A percentile compares a stretch with the other conserved stretches of the same genome.
phyloP scores from a whole-genome alignment of 2,329 filamentous ascomycete species.

The Bipolaris gigantea region DNA sequence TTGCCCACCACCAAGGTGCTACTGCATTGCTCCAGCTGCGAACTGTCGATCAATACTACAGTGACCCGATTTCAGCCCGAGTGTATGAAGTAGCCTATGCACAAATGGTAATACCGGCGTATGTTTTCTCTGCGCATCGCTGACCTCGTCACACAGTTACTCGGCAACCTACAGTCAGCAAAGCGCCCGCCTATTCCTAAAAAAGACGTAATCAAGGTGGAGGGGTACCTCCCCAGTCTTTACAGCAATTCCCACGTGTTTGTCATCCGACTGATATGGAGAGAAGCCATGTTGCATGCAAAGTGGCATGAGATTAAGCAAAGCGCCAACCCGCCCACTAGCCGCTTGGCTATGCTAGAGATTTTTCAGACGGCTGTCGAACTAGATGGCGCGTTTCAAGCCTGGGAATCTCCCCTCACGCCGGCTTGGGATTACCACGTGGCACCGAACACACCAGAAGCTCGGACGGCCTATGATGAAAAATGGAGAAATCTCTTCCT shows the following conservation, averaged over 20 bases:
- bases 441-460: slow-evolving; percentile 27
- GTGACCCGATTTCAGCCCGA: slow-evolving; percentile 27
- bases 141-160: slow-evolving; percentile 26
- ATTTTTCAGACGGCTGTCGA: slow-evolving; percentile 29
- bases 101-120: slow-evolving; percentile 26
- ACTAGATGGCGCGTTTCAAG: slow-evolving; percentile 30
- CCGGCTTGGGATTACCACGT: slow-evolving; percentile 24
- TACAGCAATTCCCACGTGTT: slow-evolving; percentile 25
- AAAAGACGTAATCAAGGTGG: slow-evolving; percentile 17
- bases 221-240: slow-evolving; percentile 19
- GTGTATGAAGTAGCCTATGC: slow-evolving; percentile 34
- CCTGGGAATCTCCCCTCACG: slow-evolving; percentile 29
- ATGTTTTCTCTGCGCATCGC: neutral
- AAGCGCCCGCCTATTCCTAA: slow-evolving; percentile 29
- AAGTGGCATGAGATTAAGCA: slow-evolving; percentile 34
- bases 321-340: slow-evolving; percentile 17
- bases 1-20: slow-evolving; percentile 34
- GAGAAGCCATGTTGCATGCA: slow-evolving; percentile 29
- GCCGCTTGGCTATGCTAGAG: slow-evolving; percentile 22
- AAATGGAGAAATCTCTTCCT: slow-evolving; percentile 33
- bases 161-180: slow-evolving; percentile 31
- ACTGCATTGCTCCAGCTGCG: slow-evolving; percentile 34
- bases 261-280: slow-evolving; percentile 31
- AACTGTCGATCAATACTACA: slow-evolving; percentile 28
- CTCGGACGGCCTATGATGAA: slow-evolving; percentile 20